Conservation (phyloP, 352 stramenopile genomes). For the Pythium chondricola region DNA sequence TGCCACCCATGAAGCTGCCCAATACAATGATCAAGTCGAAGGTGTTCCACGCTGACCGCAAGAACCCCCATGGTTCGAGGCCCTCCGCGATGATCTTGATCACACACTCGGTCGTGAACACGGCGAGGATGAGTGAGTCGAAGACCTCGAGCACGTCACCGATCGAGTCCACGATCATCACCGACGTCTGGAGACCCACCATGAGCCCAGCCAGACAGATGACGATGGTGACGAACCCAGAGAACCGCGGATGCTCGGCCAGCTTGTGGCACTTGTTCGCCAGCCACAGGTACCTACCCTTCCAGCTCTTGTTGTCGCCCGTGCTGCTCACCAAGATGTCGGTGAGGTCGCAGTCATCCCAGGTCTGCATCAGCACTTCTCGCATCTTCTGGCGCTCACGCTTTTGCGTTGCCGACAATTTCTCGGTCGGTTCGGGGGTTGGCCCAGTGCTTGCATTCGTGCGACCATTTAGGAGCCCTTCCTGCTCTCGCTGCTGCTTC, state of each 20-base stretch:
- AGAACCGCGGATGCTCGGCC: conserved; percentile 51
- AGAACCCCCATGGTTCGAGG: conserved; percentile 73
- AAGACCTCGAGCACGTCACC: conserved; percentile 36
- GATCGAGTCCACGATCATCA: conserved; percentile 37
- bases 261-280: conserved; percentile 35
- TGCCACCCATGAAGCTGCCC: conserved; percentile 55
- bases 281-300: conserved; percentile 47
- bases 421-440: conserved; percentile 23
- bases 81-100: conserved; percentile 77
- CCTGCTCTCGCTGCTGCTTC: conserved; percentile 22
- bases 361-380: conserved; percentile 65
- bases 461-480: neutral
- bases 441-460: neutral
- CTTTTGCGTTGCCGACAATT: conserved; percentile 42
- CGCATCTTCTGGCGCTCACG: conserved; percentile 69
- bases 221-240: conserved; percentile 67
- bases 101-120: conserved; percentile 73
- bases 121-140: conserved; percentile 59
- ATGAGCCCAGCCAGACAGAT: conserved; percentile 71
- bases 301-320: conserved; percentile 36
- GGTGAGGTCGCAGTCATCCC: conserved; percentile 67
- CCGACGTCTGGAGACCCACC: conserved; percentile 76
- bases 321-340: conserved; percentile 49
- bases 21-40: conserved; percentile 86
- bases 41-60: conserved; percentile 67